A percentile compares a stretch with the other conserved stretches of the same genome.
phyloP scores from a whole-genome alignment of 257 asterid species.

The Striga asiatica region DNA sequence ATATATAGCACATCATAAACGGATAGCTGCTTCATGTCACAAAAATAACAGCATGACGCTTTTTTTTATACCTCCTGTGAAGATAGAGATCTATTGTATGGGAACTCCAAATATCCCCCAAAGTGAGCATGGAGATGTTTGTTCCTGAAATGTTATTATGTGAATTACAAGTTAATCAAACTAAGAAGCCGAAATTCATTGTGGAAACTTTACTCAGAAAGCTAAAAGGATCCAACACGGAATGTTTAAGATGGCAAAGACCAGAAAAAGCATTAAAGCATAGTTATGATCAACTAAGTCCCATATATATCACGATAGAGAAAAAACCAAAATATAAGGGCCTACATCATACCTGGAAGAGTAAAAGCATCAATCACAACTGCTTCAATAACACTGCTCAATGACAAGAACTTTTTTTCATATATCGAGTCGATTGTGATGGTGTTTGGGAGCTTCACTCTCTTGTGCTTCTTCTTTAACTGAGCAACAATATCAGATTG shows the following conservation, averaged over 20 bases:
- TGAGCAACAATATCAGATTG: slow-evolving; percentile 51
- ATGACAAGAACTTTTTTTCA: slow-evolving; percentile 66
- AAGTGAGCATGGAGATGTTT: slow-evolving; percentile 59
- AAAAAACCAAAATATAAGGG: neutral
- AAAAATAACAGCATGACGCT: no score
- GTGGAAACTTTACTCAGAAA: neutral
- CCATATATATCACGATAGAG: neutral
- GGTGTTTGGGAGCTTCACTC: slow-evolving; percentile 59
- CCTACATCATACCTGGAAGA: slow-evolving; percentile 64
- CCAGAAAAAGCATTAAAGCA: neutral
- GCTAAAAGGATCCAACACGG: neutral
- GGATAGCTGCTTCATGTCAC: neutral
- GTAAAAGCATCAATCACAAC: slow-evolving; percentile 57
- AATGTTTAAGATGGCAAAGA: slow-evolving; percentile 2
- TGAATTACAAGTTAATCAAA: slow-evolving; percentile 3
- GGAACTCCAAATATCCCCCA: slow-evolving; percentile 94
- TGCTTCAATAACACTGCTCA: slow-evolving; percentile 83
- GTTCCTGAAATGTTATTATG: slow-evolving; percentile 46
- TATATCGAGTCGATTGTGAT: slow-evolving; percentile 72
- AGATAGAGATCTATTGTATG: slow-evolving; percentile 86
- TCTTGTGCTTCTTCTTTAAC: slow-evolving; percentile 57
- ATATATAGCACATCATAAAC: neutral
- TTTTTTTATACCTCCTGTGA: slow-evolving; percentile 58
- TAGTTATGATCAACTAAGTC: neutral
- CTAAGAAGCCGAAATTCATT: neutral